phyloP scores from a whole-genome alignment of 805 yeast species.

The Wickerhamomyces bovis region DNA sequence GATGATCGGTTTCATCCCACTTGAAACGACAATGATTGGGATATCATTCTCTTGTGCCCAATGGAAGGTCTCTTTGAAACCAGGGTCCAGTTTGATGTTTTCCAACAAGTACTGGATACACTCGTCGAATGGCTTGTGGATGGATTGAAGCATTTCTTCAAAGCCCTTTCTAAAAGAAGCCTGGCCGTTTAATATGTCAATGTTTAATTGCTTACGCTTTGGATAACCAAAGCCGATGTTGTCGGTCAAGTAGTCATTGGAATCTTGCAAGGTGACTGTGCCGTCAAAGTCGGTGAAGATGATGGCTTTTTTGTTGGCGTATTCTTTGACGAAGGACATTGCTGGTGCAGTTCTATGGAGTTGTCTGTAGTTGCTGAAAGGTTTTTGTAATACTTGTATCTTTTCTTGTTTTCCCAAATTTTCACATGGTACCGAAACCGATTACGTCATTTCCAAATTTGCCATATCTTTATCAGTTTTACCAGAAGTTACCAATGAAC shows the following conservation, averaged over 20 bases:
- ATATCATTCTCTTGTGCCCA: conserved; percentile 70
- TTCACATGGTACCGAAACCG: too few relatives aligned
- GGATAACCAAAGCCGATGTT: conserved; percentile 77
- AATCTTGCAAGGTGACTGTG: conserved; percentile 91
- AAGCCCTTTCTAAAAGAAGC: conserved; percentile 78
- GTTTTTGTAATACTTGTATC: too few relatives aligned
- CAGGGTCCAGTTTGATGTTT: conserved; percentile 79
- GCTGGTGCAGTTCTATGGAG: too few relatives aligned
- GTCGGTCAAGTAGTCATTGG: conserved; percentile 89
- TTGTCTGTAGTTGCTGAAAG: too few relatives aligned
- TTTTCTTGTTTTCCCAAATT: too few relatives aligned
- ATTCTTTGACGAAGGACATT: conserved; percentile 22
- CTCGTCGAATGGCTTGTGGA: conserved; percentile 69
- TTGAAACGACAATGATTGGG: conserved; percentile 82
- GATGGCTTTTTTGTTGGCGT: conserved; percentile 49
- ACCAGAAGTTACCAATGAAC: too few relatives aligned
- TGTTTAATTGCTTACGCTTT: conserved; percentile 61
- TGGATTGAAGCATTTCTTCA: conserved; percentile 74
- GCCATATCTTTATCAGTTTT: too few relatives aligned
- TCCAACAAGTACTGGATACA: conserved; percentile 67
- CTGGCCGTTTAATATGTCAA: conserved; percentile 63
- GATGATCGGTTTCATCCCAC: conserved; percentile 93
- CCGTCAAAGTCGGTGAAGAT: conserved; percentile 98
- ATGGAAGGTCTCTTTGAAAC: conserved; percentile 72
- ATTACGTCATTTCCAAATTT: too few relatives aligned